Conservation (phyloP, 257 asterid genomes). For the Knoxia roxburghii region DNA sequence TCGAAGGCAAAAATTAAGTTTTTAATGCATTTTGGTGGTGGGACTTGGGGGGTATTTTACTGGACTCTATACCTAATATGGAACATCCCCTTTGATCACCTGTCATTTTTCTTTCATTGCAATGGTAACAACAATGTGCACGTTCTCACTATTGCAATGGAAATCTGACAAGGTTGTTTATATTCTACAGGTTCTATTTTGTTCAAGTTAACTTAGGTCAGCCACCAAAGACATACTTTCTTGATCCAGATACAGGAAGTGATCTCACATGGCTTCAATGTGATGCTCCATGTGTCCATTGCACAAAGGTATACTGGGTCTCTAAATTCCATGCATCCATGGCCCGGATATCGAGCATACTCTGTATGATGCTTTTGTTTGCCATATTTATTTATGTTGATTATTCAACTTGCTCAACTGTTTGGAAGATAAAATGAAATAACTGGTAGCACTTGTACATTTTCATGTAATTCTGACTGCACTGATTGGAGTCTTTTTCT, state of each 20-base stretch:
- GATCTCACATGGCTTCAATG: constrained; percentile 99
- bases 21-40: neutral
- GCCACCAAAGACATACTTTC: constrained; percentile 88
- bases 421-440: constrained; percentile 1
- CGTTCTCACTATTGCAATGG: neutral
- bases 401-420: neutral
- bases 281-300: constrained; percentile 93
- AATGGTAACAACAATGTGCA: neutral
- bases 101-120: neutral
- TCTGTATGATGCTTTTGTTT: neutral
- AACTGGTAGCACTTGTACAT: neutral
- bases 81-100: neutral
- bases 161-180: constrained; percentile 5
- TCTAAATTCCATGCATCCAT: neutral
- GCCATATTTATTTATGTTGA: neutral
- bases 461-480: neutral
- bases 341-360: neutral
- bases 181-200: constrained; percentile 67
- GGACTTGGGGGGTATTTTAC: neutral
- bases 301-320: constrained; percentile 54
- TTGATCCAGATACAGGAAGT: constrained; percentile 98
- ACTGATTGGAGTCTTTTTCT: neutral
- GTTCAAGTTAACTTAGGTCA: constrained; percentile 72
- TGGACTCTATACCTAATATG: neutral
- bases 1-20: neutral